These are phyloP conservation scores for Tylopilus sp. DNA, from an alignment of 768 basidiomycete genomes.

Conservation along the genomic window DNA sequence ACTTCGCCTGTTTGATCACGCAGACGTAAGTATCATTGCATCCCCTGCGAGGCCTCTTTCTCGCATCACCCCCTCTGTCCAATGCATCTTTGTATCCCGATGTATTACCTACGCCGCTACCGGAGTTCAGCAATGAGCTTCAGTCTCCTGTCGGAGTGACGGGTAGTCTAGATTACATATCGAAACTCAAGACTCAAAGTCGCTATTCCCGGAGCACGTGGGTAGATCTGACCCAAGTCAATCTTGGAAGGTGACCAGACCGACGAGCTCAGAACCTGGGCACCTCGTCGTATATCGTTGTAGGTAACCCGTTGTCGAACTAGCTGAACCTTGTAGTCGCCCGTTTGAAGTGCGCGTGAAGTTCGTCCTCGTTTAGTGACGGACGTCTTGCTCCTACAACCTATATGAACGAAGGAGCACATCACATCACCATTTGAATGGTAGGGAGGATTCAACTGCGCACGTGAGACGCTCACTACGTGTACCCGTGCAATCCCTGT, in stretches of 20 bases:
- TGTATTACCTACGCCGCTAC: slow-evolving; percentile 28
- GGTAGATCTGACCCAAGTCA: slow-evolving; percentile 16
- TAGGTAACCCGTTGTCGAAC: neutral
- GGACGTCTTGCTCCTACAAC: too few species aligned
- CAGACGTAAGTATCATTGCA: slow-evolving; percentile 69
- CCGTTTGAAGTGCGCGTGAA: neutral
- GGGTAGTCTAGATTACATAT: slow-evolving; percentile 34
- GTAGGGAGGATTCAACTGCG: neutral
- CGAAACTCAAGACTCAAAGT: slow-evolving; percentile 33
- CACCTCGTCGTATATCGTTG: neutral
- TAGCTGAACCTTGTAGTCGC: neutral
- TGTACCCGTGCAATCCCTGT: neutral
- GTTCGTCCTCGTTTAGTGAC: neutral
- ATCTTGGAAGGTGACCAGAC: slow-evolving; percentile 34
- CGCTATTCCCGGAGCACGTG: slow-evolving; percentile 34
- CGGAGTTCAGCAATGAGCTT: slow-evolving; percentile 60
- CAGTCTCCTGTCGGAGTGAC: slow-evolving; percentile 59
- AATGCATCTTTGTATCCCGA: slow-evolving; percentile 32
- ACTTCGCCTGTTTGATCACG: slow-evolving; percentile 33
- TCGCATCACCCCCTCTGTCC: slow-evolving; percentile 52
- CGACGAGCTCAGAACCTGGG: neutral
- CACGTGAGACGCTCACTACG: neutral
- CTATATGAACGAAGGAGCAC: neutral
- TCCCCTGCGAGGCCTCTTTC: slow-evolving; percentile 3
- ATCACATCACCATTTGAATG: neutral